These are phyloP conservation scores for Hirschioporus abietinus DNA, from an alignment of 768 basidiomycete genomes.

Conservation along the genomic window DNA sequence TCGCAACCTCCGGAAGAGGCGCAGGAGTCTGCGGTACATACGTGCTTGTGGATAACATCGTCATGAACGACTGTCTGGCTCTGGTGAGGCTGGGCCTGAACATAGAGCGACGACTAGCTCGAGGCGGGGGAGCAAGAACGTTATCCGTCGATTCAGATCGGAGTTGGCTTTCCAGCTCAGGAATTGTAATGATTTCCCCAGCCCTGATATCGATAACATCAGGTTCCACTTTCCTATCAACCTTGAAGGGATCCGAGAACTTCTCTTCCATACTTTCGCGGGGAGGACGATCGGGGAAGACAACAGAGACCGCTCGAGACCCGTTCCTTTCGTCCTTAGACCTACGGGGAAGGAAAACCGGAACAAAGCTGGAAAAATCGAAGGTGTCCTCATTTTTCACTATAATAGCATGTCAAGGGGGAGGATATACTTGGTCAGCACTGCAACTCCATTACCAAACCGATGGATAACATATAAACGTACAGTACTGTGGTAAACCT, in stretches of 20 bases:
- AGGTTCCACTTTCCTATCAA: background rate
- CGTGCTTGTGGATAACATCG: background rate
- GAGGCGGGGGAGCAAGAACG: background rate
- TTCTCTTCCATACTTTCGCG: background rate
- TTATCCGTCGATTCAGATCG: background rate
- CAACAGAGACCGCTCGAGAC: background rate
- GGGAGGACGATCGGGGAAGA: background rate
- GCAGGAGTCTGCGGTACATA: background rate
- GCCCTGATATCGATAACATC: background rate
- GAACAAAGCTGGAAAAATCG: background rate
- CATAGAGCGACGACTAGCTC: background rate
- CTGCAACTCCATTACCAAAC: too few species aligned
- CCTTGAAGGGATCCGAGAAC: background rate
- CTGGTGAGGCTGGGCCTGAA: background rate
- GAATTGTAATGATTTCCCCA: background rate
- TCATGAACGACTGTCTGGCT: background rate
- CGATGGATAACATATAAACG: constrained; percentile 14
- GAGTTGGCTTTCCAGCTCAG: background rate
- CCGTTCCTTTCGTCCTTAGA: background rate
- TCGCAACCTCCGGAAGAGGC: background rate
- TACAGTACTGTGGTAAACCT: constrained; percentile 49
- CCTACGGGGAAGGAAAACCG: background rate
- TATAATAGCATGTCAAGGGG: background rate
- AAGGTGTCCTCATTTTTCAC: background rate
- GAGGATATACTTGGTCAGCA: too few species aligned